These are phyloP conservation scores for Metschnikowia corniflorae DNA, from an alignment of 805 yeast species.

Conservation along the genomic window DNA sequence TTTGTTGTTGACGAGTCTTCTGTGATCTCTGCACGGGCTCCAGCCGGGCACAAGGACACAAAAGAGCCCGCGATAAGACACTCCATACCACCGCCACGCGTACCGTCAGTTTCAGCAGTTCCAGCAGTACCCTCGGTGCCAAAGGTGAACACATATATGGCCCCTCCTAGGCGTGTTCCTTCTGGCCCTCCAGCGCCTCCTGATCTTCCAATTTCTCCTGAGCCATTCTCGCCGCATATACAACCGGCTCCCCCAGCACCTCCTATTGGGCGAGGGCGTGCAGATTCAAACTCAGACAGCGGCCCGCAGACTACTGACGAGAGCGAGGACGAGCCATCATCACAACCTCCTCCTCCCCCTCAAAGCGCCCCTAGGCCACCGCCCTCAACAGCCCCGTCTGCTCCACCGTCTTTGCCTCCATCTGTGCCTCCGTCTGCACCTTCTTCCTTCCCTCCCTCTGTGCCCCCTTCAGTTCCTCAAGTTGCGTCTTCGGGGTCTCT, in stretches of 20 bases:
- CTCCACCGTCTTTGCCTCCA: constrained; percentile 1
- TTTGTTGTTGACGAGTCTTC: constrained; percentile 39
- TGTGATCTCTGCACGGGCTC: constrained; percentile 14
- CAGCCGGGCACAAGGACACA: not conserved
- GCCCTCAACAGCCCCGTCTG: constrained; percentile 1
- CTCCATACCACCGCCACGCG: no score
- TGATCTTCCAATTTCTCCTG: constrained; percentile 19
- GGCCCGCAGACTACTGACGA: not conserved
- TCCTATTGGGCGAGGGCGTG: not conserved
- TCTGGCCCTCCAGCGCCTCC: constrained; percentile 21
- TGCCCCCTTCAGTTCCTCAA: constrained; percentile 14
- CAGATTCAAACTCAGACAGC: not conserved
- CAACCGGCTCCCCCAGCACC: constrained; percentile 7
- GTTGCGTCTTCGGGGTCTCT: constrained; percentile 18
- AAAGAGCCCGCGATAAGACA: no score
- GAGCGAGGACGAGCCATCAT: constrained; percentile 1
- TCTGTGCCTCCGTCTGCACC: constrained; percentile 6
- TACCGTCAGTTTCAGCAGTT: not conserved
- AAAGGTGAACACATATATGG: constrained; percentile 44
- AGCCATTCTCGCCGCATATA: constrained; percentile 4
- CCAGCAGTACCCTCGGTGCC: constrained; percentile 26
- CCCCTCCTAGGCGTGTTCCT: constrained; percentile 24
- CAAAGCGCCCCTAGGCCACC: constrained; percentile 4
- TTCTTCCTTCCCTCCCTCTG: constrained; percentile 8
- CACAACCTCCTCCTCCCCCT: constrained; percentile 1